A percentile compares a stretch with the other conserved stretches of the same genome.
phyloP scores from a whole-genome alignment of 345 rosid genomes.

The Pistacia vera region DNA sequence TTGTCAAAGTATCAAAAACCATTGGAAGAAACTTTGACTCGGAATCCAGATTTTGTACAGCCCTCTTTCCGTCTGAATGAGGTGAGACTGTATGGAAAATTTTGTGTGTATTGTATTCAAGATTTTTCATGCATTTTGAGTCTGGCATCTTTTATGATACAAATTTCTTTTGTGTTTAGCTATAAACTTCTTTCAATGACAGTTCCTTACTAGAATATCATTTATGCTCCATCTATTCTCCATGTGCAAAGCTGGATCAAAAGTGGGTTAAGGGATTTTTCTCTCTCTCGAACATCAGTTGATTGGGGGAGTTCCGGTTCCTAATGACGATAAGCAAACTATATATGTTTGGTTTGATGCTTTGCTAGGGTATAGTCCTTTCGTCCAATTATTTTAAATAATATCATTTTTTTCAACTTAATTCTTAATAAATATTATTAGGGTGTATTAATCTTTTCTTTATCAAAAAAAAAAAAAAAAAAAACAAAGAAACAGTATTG shows the following conservation, averaged over 20 bases:
- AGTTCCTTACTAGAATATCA: neutral
- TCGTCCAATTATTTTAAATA: neutral
- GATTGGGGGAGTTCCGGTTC: slow-evolving; percentile 97
- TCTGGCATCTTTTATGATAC: neutral
- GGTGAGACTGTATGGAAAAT: slow-evolving; percentile 41
- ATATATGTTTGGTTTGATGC: slow-evolving; percentile 99
- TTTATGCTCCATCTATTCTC: slow-evolving; percentile 19
- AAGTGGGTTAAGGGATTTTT: slow-evolving; percentile 86
- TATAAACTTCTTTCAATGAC: neutral
- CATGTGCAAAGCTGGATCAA: slow-evolving; percentile 95
- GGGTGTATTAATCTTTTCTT: no score
- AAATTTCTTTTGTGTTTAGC: neutral
- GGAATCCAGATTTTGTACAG: slow-evolving; percentile 82
- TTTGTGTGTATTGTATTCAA: neutral
- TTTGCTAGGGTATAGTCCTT: slow-evolving; percentile 66
- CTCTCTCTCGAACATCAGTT: slow-evolving; percentile 94
- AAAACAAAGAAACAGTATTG: no score
- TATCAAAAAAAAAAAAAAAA: no score
- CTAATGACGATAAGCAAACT: slow-evolving; percentile 83
- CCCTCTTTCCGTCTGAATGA: slow-evolving; percentile 85
- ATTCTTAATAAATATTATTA: neutral
- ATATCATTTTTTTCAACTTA: neutral
- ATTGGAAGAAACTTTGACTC: slow-evolving; percentile 65
- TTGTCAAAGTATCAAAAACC: slow-evolving; percentile 83
- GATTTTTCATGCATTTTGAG: neutral